Conservation (phyloP, 1,284 basidiomycete genomes). For the Neolentinus lepideus region DNA sequence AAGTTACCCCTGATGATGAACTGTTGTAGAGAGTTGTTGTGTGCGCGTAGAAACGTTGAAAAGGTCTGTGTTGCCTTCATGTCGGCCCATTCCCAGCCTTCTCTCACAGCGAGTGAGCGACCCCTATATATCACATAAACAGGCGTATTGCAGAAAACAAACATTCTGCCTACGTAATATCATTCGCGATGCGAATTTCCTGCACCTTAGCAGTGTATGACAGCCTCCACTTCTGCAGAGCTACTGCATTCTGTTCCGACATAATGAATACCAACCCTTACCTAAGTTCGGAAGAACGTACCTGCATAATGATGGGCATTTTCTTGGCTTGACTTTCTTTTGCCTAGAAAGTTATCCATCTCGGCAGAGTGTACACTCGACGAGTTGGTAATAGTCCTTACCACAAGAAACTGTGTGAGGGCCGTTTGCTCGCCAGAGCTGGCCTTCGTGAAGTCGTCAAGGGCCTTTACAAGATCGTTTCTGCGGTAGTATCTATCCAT, state of each 20-base stretch:
- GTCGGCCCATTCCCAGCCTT: conserved; percentile 32
- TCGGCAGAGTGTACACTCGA: too few relatives aligned
- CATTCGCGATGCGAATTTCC: not conserved
- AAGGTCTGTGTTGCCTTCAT: conserved; percentile 29
- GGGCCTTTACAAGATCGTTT: not conserved
- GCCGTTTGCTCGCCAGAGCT: not conserved
- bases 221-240: not conserved
- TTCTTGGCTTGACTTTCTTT: not conserved
- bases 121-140: conserved; percentile 20
- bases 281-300: not conserved
- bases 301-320: not conserved
- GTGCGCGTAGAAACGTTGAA: conserved; percentile 24
- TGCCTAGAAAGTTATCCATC: not conserved
- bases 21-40: conserved; percentile 26
- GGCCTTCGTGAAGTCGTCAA: not conserved
- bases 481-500: not conserved
- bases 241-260: not conserved
- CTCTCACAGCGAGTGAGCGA: conserved; percentile 19
- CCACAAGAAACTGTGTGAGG: not conserved
- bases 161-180: not conserved
- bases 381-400: not conserved
- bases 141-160: not conserved
- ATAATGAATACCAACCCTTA: not conserved
- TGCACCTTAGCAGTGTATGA: not conserved
- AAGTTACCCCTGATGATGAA: conserved; percentile 25